phyloP scores from a whole-genome alignment of 345 rosid species.

The Eucalyptus polyanthemos region DNA sequence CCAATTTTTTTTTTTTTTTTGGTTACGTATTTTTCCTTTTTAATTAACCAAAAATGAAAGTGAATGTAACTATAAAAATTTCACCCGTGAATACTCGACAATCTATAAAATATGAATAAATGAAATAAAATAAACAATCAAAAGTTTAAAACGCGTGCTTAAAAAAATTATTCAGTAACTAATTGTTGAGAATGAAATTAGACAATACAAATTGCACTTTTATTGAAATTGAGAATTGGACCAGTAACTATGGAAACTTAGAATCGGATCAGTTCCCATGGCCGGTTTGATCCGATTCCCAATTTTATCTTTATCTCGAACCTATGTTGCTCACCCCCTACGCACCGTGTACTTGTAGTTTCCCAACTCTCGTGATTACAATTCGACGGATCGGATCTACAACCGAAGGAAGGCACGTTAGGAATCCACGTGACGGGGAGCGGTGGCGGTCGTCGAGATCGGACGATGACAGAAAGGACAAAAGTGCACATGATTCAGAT shows the following conservation, averaged over 20 bases:
- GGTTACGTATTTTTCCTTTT: too few species aligned
- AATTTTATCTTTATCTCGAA: not conserved
- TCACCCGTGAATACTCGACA: accelerated
- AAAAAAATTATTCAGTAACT: accelerated
- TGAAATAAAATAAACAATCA: too few species aligned
- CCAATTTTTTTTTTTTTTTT: accelerated
- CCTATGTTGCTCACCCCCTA: not conserved
- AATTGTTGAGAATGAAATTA: accelerated
- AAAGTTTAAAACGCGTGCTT: too few species aligned
- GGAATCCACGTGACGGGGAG: not conserved
- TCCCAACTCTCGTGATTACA: not conserved
- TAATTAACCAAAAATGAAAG: not conserved
- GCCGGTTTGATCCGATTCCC: not conserved
- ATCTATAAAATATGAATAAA: too few species aligned
- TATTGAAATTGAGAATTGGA: not conserved
- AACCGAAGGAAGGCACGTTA: not conserved
- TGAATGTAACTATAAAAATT: not conserved
- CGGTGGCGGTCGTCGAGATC: not conserved
- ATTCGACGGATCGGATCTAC: not conserved
- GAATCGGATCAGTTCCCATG: accelerated
- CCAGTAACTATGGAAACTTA: accelerated
- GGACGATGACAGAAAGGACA: not conserved
- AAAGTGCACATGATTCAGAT: not conserved
- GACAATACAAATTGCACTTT: accelerated
- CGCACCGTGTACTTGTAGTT: not conserved